Percentiles rank a stretch among this genome's conserved stretches.
Evolutionary conservation across 495 filamentous ascomycete genomes (phyloP).

Genomic region (Lasiosphaeria hispida): DNA sequence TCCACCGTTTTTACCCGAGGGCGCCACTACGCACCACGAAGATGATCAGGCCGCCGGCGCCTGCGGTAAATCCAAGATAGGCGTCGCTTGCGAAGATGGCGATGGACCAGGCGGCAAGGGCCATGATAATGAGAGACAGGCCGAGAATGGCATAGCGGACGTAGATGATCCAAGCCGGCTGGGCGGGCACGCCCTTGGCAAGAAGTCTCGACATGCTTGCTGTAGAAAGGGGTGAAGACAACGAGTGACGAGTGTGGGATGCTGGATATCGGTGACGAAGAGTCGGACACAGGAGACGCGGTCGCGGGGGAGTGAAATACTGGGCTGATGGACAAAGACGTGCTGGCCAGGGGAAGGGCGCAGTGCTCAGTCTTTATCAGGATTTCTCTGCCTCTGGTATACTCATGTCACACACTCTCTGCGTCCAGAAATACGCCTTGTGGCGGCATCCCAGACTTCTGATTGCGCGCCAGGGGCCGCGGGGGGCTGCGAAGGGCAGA

Average conservation of each 20-base stretch:
- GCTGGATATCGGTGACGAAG: background rate
- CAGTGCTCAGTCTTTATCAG: no score
- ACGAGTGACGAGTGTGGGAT: background rate
- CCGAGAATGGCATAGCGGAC: conserved; percentile 36
- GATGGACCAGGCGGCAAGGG: conserved; percentile 31
- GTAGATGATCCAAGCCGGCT: conserved; percentile 33
- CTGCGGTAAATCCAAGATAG: conserved; percentile 12
- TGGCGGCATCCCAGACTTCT: no score
- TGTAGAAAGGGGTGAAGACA: background rate
- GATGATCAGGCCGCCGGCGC: conserved; percentile 32
- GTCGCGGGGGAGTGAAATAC: background rate
- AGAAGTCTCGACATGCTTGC: conserved; percentile 27
- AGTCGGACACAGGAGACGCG: background rate
- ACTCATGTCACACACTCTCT: no score
- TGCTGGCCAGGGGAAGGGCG: no score
- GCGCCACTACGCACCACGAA: conserved; percentile 32
- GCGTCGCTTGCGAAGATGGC: conserved; percentile 22
- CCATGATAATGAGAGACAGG: conserved; percentile 36
- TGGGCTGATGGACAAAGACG: background rate
- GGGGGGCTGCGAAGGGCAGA: no score
- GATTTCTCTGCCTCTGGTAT: no score
- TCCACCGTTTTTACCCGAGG: background rate
- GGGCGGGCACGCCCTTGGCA: conserved; percentile 32
- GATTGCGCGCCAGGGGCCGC: no score
- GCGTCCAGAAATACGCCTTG: no score